Evolutionary conservation across 2,329 filamentous ascomycete species (phyloP).

Genomic region (Laburnicola sp.): DNA sequence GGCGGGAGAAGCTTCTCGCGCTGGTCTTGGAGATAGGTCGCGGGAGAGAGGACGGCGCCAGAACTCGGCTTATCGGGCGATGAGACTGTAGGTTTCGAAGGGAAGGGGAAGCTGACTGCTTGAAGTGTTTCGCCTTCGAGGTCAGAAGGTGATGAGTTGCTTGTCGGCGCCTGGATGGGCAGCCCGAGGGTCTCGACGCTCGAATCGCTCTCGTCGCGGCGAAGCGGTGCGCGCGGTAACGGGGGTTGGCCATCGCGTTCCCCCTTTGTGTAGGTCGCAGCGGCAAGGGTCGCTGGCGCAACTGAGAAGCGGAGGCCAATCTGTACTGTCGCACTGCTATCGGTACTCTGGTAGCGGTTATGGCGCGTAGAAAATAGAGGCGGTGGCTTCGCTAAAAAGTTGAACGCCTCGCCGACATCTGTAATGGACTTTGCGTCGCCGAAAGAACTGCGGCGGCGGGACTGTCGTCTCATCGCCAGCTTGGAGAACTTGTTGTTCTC

Average conservation of each 20-base stretch:
- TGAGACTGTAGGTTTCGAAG: constrained; percentile 16
- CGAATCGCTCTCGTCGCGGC: constrained; percentile 29
- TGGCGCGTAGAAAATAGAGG: constrained; percentile 47
- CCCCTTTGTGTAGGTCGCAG: constrained; percentile 30
- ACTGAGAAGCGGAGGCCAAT: constrained; percentile 70
- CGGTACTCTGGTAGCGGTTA: constrained; percentile 63
- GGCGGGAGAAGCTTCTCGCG: constrained; percentile 42
- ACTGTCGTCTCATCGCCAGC: constrained; percentile 38
- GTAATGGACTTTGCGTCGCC: constrained; percentile 35
- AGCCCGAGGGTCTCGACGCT: constrained; percentile 35
- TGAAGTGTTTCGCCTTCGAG: constrained; percentile 16
- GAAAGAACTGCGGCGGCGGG: constrained; percentile 31
- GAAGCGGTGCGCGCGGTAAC: constrained; percentile 13
- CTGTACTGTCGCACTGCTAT: constrained; percentile 69
- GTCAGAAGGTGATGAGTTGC: constrained; percentile 15
- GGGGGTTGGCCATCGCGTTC: constrained; percentile 22
- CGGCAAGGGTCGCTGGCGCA: constrained; percentile 43
- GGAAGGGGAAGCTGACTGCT: constrained; percentile 26
- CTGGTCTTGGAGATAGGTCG: constrained; percentile 39
- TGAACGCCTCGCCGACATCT: constrained; percentile 43
- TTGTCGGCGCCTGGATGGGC: constrained; percentile 36
- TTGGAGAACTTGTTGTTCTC: constrained; percentile 29
- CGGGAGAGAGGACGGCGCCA: constrained; percentile 30
- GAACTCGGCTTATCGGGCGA: constrained; percentile 27
- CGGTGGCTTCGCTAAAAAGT: constrained; percentile 40